A percentile compares a stretch with the other conserved stretches of the same genome.
Evolutionary conservation across 1,284 basidiomycete species (phyloP).

Genomic region (Xanthoconium separans): DNA sequence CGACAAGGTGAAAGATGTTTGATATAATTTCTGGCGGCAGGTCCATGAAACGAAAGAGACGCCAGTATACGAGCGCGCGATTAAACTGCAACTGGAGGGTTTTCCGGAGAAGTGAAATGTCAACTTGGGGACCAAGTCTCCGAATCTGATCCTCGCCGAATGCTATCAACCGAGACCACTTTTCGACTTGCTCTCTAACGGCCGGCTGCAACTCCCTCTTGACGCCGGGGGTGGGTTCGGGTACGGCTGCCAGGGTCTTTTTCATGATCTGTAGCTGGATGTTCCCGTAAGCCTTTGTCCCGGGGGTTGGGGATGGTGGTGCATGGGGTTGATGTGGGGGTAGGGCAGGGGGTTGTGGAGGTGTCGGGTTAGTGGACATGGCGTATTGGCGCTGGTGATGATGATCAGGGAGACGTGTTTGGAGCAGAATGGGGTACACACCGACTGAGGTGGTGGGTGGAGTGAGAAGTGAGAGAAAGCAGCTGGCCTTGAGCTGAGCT

Average conservation of each 20-base stretch:
- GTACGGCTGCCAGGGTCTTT: slow-evolving; percentile 13
- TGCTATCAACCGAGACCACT: slow-evolving; percentile 19
- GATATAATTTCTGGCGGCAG: slow-evolving; percentile 62
- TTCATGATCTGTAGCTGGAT: slow-evolving; percentile 20
- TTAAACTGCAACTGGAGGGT: slow-evolving; percentile 20
- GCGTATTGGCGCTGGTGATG: slow-evolving; percentile 1
- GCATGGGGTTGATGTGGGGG: background rate
- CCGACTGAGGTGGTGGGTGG: slow-evolving; percentile 1
- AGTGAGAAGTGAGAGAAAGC: background rate
- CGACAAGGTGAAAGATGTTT: slow-evolving; percentile 58
- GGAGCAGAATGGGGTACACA: slow-evolving; percentile 2
- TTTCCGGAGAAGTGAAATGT: slow-evolving; percentile 4
- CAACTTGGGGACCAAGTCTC: slow-evolving; percentile 18
- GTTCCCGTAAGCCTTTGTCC: slow-evolving; percentile 16
- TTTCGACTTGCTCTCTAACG: slow-evolving; percentile 3
- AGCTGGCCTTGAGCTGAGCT: slow-evolving; percentile 6
- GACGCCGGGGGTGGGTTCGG: slow-evolving; percentile 14
- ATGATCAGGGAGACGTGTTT: background rate
- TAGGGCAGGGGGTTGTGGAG: slow-evolving; percentile 10
- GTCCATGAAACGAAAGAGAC: slow-evolving; percentile 55
- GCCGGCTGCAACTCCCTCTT: background rate
- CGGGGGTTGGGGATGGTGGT: slow-evolving; percentile 17
- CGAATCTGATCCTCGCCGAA: slow-evolving; percentile 22
- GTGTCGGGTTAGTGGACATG: slow-evolving; percentile 14
- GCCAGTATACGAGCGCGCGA: slow-evolving; percentile 38